These are phyloP conservation scores for Rhodotorula sp. DNA, from an alignment of 1,284 basidiomycete species.

Conservation along the genomic window DNA sequence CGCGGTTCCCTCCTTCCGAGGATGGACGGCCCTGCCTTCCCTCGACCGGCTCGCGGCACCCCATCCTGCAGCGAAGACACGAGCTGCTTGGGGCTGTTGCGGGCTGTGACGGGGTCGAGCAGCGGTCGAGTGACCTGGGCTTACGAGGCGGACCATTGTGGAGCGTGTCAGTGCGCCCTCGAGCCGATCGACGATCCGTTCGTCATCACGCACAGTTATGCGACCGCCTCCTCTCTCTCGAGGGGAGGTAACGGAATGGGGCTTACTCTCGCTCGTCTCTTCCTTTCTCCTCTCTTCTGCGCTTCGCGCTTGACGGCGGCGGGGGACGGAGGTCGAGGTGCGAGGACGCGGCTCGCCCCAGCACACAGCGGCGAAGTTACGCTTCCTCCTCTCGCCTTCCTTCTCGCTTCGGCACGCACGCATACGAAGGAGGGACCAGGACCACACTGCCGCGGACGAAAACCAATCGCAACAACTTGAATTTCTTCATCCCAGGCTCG, in stretches of 20 bases:
- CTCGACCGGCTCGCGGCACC: not conserved
- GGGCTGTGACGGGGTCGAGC: not conserved
- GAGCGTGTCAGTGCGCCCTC: constrained; percentile 14
- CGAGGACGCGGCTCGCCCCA: constrained; percentile 1
- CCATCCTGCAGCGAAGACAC: constrained; percentile 20
- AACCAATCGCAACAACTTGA: constrained; percentile 21
- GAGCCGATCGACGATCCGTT: constrained; percentile 28
- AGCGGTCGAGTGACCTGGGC: not conserved
- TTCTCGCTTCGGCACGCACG: not conserved
- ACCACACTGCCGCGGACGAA: constrained; percentile 17
- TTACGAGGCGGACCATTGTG: not conserved
- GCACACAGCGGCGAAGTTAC: constrained; percentile 1
- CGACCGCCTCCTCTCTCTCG: constrained; percentile 20
- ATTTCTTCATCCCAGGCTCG: constrained; percentile 36
- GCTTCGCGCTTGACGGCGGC: not conserved
- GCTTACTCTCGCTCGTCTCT: constrained; percentile 26
- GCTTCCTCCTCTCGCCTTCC: not conserved
- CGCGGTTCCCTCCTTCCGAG: too few species aligned
- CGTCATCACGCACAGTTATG: constrained; percentile 34
- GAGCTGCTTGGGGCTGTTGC: constrained; percentile 8
- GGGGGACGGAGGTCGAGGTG: not conserved
- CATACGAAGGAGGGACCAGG: not conserved
- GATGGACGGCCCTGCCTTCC: not conserved
- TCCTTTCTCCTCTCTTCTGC: not conserved
- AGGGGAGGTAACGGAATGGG: constrained; percentile 30